Conservation (phyloP, 805 yeast genomes). For the Hanseniaspora occidentalis region DNA sequence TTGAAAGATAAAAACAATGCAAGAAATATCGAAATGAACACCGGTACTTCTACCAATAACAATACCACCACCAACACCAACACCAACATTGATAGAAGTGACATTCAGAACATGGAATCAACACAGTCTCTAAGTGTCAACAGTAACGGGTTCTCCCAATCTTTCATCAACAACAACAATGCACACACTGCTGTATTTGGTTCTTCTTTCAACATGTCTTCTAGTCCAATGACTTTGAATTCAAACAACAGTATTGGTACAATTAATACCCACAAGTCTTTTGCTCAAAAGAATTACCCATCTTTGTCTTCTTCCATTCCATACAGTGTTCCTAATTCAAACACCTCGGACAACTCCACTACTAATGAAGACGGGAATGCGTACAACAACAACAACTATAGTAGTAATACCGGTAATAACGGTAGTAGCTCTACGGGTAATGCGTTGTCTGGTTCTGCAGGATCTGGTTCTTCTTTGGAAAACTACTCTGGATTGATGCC, state of each 20-base stretch:
- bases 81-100: conserved; percentile 1
- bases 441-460: conserved; percentile 18
- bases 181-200: conserved; percentile 25
- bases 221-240: conserved; percentile 2
- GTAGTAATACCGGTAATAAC: conserved; percentile 9
- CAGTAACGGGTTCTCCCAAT: conserved; percentile 14
- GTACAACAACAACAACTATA: background rate
- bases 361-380: background rate
- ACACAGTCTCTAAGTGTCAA: conserved; percentile 8
- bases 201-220: conserved; percentile 10
- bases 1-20: conserved; percentile 16
- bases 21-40: conserved; percentile 1
- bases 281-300: conserved; percentile 19
- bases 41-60: background rate
- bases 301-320: conserved; percentile 54
- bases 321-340: conserved; percentile 59
- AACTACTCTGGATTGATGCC: conserved; percentile 28
- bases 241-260: conserved; percentile 1
- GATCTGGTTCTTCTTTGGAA: conserved; percentile 25
- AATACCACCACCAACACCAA: conserved; percentile 1
- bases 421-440: conserved; percentile 17
- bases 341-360: conserved; percentile 3
- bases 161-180: conserved; percentile 23
- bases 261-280: conserved; percentile 8
- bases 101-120: conserved; percentile 13